Base-by-base conservation (phyloP, 768 basidiomycete genomes). In the Collybia sordida region DNA sequence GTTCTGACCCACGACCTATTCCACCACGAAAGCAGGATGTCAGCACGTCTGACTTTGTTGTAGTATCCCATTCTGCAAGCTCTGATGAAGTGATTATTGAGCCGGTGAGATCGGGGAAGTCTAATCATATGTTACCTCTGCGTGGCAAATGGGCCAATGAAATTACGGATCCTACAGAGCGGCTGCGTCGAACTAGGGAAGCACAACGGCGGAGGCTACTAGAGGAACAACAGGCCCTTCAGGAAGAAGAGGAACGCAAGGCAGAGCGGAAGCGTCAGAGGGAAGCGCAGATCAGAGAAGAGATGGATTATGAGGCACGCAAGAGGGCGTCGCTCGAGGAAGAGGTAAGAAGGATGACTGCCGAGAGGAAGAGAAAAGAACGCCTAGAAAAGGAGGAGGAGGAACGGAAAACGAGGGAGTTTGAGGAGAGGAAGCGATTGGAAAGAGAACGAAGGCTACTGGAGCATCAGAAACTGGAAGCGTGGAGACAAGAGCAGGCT, bases 401-500 rank as follows among this genome's bases (percentile, higher is more conserved):
- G 43, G 77, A 81, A 42, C 59, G 63, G 28, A 73, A 67, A 37
- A 64, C 61, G 9, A 56, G 47, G 36, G 77, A 81, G 47, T 63
- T 81, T n/a, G 75, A 70, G 56, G 73, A 78, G 53, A 73, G 70
- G 54, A 81, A 70, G 57, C 69, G 68, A 42, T 36, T 64, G 18
- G 80, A 78, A 17, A 70, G 77, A 49, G 72, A 79, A 58, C 69
- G 77, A 27, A 62, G 82, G 42, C 42, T 77, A 42, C 75, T 81
- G 48, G 75, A 81, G 54, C 77, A 80, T 47, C 70, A 67, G 17
- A 72, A 72, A 52, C 50, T 79, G 49, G 82, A 83, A 50, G 64
- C 72, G 42, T 82, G 81, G 82, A 67, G 81, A 21, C 63, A 61
- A 42, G 77, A 79, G 35, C 78, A 81, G 53, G 67, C 74, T 3